Percentiles rank a stretch among this genome's conserved stretches.
phyloP scores from a whole-genome alignment of 768 basidiomycete genomes.

The Paxillus involutus region DNA sequence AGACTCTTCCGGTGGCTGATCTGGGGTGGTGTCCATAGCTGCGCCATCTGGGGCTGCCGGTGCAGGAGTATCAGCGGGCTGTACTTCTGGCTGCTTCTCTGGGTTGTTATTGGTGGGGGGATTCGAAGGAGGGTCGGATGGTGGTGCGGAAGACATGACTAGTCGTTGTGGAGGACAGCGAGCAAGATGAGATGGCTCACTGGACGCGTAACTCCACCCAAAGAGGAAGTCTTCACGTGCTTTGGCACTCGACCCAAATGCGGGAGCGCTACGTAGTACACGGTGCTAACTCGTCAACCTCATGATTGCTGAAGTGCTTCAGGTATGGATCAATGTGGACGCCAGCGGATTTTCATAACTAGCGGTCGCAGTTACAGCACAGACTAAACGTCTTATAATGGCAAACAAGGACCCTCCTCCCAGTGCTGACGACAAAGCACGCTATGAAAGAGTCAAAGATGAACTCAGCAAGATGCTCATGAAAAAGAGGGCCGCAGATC shows the following conservation, averaged over 20 bases:
- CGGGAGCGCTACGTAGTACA: no score
- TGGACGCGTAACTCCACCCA: slow-evolving; percentile 28
- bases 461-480: slow-evolving; percentile 73
- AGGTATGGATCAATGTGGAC: background rate
- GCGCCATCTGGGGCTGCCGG: slow-evolving; percentile 35
- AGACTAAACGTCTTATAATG: slow-evolving; percentile 20
- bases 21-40: slow-evolving; percentile 75
- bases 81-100: slow-evolving; percentile 53
- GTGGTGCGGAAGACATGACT: slow-evolving; percentile 58
- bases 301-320: background rate
- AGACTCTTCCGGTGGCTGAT: slow-evolving; percentile 70
- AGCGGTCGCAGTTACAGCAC: background rate
- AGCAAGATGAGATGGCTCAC: slow-evolving; percentile 1
- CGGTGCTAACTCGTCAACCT: no score
- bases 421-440: slow-evolving; percentile 65
- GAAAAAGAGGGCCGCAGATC: slow-evolving; percentile 75
- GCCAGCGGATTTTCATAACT: no score
- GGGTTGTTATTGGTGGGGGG: slow-evolving; percentile 46
- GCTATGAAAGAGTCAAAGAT: slow-evolving; percentile 71
- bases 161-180: slow-evolving; percentile 5
- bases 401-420: slow-evolving; percentile 37
- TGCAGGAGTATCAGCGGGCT: slow-evolving; percentile 29
- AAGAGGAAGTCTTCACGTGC: slow-evolving; percentile 19
- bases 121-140: slow-evolving; percentile 52
- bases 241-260: background rate